Base-by-base conservation (phyloP, 1,284 basidiomycete species). In the Golubevia pallescens region DNA sequence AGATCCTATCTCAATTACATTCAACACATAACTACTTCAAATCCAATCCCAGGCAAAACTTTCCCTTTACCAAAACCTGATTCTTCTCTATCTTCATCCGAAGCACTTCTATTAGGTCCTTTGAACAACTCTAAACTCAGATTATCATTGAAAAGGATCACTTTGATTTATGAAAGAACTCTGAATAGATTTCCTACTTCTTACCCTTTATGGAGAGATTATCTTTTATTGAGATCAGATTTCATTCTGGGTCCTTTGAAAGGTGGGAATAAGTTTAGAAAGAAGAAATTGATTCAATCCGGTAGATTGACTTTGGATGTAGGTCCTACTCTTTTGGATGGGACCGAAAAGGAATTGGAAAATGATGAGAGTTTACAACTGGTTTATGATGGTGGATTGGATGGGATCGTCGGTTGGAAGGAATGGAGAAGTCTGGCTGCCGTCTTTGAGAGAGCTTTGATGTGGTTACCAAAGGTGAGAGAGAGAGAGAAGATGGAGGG, bases 361-460 rank as follows among this genome's bases (percentile, higher is more conserved):
- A 68, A 72, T 5, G 63, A 71, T 10, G 16, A 48, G 13, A 48
- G 16, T 16, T 16, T 48, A 10, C 10, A 48, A 48, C 16, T 48
- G 42, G 42, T 48, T 13, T 48, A 13, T 16, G 42, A 48, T 13
- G 68, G 68, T 21, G 75, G 75, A 4, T 70, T 85, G 20, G 81
- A 85, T 61, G 83, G 81, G 28, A 67, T 68, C 16, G 56, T 80
- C 2, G 83, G 81, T 13, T 79, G 73, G 69, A 63, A 69, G 21
- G 83, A 85, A 60, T 85, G 83, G 83, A 71, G 69, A 56, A 75
- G 73, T 61, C 62, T 85, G 0, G 83, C 80, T 0, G 80, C 78
- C 1, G 61, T 74, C n/a, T 84, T 74, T 60, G 83, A 85, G 60
- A 68, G 81, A 16, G 74, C 78, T 3, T 70, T 85, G 42, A 77